Base-by-base conservation (phyloP, 768 basidiomycete species). In the Lactarius psammicola region DNA sequence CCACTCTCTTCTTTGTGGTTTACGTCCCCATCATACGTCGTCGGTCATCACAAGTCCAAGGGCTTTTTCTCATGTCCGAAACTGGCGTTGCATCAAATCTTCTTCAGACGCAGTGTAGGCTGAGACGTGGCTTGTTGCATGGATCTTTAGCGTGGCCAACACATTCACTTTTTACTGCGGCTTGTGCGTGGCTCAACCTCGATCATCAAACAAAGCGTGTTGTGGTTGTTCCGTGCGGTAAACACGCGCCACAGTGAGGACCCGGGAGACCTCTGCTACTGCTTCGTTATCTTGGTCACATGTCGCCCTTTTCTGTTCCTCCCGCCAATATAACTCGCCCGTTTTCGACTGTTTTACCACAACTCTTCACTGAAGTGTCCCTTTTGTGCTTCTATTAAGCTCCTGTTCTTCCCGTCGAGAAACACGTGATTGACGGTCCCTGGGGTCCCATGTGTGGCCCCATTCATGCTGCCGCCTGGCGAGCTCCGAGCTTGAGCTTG, bases 401-500 rank as follows among this genome's bases (percentile, higher is more conserved):
- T 36, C 23, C 10, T 20, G 23, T 49, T 57, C 33, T 26, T 56
- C 23, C 5, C 2, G 6, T 10, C 11, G 34, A 36, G 34, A 59
- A 4, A 30, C 56, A 58, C 33, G 56, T 58, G 56, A 58, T 30
- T 20, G 3, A 9, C 33, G 28, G 63, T 59, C 8, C 33, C 49
- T 42, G 34, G 56, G 49, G 63, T 59, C 62, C 54, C 3, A 15
- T 33, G 38, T 23, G 10, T 51, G 28, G 34, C 18, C 56, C 49
- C 44, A 51, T 11, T 38, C 18, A n/a, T 23, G 49, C 7, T 23
- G 49, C 7, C 40, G 49, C 56, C 57, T 18, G 31, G 36, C 36
- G 40, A 44, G 38, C 49, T 53, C 55, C 36, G 62, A 33, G 55
- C 55, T 56, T 6, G 46, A 38, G 42, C 20, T 59, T 58, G 63